Conservation (phyloP, 1,139 yeast genomes). For the Lodderomyces beijingensis region DNA sequence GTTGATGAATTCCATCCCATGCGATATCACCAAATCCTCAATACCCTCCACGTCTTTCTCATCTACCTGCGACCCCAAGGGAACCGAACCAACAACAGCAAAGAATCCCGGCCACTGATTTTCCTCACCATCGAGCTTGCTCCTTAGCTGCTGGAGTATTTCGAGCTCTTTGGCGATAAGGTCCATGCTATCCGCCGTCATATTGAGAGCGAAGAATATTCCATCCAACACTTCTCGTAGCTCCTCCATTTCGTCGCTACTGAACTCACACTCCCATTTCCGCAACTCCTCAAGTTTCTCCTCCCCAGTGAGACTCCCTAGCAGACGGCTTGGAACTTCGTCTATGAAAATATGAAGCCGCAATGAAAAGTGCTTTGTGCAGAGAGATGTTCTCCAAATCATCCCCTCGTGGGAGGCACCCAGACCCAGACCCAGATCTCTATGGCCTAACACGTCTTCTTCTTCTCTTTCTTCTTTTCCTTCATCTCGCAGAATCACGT, state of each 20-base stretch:
- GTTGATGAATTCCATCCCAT: constrained; percentile 31
- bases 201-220: constrained; percentile 29
- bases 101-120: constrained; percentile 22
- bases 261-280: constrained; percentile 31
- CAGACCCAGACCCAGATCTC: too few species aligned
- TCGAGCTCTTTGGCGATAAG: constrained; percentile 17
- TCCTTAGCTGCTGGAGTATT: constrained; percentile 15
- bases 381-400: too few species aligned
- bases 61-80: constrained; percentile 3
- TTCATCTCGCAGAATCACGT: constrained; percentile 15
- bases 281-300: constrained; percentile 15
- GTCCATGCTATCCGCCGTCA: constrained; percentile 15
- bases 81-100: constrained; percentile 22
- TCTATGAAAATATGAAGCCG: too few species aligned
- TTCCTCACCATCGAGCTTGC: constrained; percentile 11
- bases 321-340: too few species aligned
- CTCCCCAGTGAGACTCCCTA: constrained; percentile 5
- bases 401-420: too few species aligned
- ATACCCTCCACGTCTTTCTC: constrained; percentile 15
- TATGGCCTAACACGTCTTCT: too few species aligned
- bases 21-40: constrained; percentile 27
- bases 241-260: constrained; percentile 28
- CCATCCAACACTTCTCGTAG: constrained; percentile 39
- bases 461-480: too few species aligned
- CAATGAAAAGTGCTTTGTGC: too few species aligned